Conservation (phyloP, 768 basidiomycete genomes). For the Macrolepiota albuminosa region DNA sequence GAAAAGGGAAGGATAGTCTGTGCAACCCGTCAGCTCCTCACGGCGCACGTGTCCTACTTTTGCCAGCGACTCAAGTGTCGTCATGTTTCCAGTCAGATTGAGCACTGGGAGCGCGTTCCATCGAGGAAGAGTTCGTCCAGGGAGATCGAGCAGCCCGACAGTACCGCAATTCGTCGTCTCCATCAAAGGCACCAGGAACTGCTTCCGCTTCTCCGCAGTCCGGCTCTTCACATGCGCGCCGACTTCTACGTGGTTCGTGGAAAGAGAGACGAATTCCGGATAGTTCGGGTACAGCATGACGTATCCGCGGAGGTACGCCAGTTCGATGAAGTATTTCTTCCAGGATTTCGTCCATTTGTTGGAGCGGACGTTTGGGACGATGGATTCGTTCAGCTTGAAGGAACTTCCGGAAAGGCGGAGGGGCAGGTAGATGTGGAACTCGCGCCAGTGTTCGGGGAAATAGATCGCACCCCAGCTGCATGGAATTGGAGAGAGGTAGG, state of each 20-base stretch:
- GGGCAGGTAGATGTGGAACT: conserved; percentile 76
- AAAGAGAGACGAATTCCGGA: conserved; percentile 62
- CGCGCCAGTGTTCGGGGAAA: conserved; percentile 86
- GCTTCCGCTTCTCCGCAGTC: conserved; percentile 52
- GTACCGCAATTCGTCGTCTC: conserved; percentile 12
- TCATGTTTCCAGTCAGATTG: conserved; percentile 56
- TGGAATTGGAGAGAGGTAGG: conserved; percentile 83
- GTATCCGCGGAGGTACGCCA: conserved; percentile 76
- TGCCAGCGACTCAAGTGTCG: conserved; percentile 27
- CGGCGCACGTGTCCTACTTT: conserved; percentile 30
- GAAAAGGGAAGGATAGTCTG: conserved; percentile 11
- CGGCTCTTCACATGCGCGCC: conserved; percentile 72
- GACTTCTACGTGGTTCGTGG: conserved; percentile 87
- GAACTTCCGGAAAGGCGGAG: conserved; percentile 56
- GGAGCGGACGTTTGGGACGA: conserved; percentile 76
- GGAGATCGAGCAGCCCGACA: conserved; percentile 53
- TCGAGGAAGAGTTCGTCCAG: conserved; percentile 43
- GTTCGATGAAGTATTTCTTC: conserved; percentile 89
- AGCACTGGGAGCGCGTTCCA: conserved; percentile 60
- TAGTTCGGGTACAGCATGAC: conserved; percentile 91
- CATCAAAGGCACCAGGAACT: conserved; percentile 74
- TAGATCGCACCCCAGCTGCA: conserved; percentile 93
- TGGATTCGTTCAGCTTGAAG: conserved; percentile 33
- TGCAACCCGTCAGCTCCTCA: conserved; percentile 29
- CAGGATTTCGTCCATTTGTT: conserved; percentile 80